Evolutionary conservation across 169 alveolate genomes (phyloP), one percentile per base, ranked within the genome.

Genomic region (Eimeria praecox): DNA sequence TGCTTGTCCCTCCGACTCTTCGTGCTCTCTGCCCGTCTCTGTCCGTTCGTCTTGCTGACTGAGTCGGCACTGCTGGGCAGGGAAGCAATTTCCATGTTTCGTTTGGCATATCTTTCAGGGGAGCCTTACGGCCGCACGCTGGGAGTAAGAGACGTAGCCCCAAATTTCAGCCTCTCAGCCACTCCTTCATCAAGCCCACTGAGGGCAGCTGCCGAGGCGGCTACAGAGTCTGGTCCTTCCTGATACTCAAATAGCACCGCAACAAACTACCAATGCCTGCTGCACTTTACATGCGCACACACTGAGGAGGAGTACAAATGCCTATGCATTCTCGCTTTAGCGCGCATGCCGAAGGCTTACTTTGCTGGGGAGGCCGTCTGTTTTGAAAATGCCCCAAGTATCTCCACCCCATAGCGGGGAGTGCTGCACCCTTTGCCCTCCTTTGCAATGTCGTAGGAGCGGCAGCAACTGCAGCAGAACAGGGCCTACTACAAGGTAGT

Each of bases 391-490:
- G 9, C n/a, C 64, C 93, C 78, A 62, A 24, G 59, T 5, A 87
- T 87, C 42, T 46, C 46, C 82, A 46, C 49, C 54, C 62, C 82
- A 40, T 2, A 38, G 59, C 44, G 46, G 20, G 9, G 46, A 59
- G 22, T 59, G 93, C 82, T 35, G 52, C 30, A 22, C n/a, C 40
- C 40, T 46, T 44, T 87, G 56, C n/a, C 93, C 24, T 16, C 64
- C 62, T 42, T 22, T 87, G 40, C 18, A 30, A 24, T 40, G 64
- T 18, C 93, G 64, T 66, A 62, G 83, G 38, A 87, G 59, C 30
- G 93, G 93, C 38, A 87, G 83, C 93, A 87, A 42, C 83, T 87
- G 93, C 93, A 87, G 93, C 52, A 87, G 40, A n/a, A 87, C 93
- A 44, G 93, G 82, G 82, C 93, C 93, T 38, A 87, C 93, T 42